Base-by-base conservation (phyloP, 2,329 filamentous ascomycete species). In the Fusarium sp. region DNA sequence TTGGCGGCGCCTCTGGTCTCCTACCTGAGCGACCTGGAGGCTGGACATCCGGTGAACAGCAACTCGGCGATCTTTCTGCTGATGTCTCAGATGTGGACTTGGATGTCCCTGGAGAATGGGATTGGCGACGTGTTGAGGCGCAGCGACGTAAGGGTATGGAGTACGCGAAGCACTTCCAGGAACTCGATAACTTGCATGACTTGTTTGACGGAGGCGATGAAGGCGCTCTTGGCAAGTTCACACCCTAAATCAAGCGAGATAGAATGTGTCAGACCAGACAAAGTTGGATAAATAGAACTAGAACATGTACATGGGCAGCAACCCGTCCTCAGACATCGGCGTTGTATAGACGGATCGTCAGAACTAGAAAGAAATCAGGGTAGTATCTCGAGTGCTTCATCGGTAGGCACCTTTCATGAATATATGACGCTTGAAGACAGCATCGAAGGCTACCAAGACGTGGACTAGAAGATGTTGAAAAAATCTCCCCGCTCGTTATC, bases 1-100 rank as follows among this genome's bases (percentile, higher is more conserved):
- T 98, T 32, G 86, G 89, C 47, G 88, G 91, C 40, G 72, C 69
- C 28, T 92, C 92, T 56, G 90, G 91, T 3, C 85, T 98, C 80
- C 84, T 98, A 57, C 96, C 96, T 0, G 84, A 88, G 64, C 87
- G 91, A 53, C 94, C 94, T 0, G 90, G 88, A 16, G 92, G 91
- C 28, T 92, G 90, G 90, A 83, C 83, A 11, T 79, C 83, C 59
- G 85, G 85, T 21, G 83, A 84, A 35, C 80, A 82, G 46, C 85
- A 84, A 50, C 79, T 84, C 35, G 83, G 83, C 32, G 80, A 82
- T 44, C 78, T 82, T 35, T 79, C 82, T 15, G 80, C 78, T 11
- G 83, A 86, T 19, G 63, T 84, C 16, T 80, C 80, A 10, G 81
- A 81, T 11, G 75, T 83, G 18, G 75, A 83, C 30, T 66, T 83